Evolutionary conservation across 2,329 filamentous ascomycete genomes (phyloP).

Genomic region (Cladosporium sphaerospermum): DNA sequence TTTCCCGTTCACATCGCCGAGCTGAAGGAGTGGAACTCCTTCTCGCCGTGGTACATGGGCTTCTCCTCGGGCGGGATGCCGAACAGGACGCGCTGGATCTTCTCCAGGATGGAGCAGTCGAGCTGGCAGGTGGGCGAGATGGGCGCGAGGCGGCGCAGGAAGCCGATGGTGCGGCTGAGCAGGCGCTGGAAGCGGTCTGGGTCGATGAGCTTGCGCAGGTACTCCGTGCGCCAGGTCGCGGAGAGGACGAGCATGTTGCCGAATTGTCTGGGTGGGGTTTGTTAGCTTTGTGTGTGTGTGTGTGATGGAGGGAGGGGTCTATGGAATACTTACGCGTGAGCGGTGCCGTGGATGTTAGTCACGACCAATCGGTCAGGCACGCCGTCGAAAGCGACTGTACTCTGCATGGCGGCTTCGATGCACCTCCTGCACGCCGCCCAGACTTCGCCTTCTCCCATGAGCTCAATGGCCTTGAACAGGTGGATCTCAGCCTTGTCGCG

Average conservation of each 20-base stretch:
- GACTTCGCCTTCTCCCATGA: conserved; percentile 23
- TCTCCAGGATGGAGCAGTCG: conserved; percentile 67
- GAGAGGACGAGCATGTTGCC: conserved; percentile 89
- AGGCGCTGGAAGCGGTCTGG: conserved; percentile 52
- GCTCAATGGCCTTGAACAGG: conserved; percentile 31
- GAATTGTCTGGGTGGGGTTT: conserved; percentile 73
- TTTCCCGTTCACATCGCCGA: conserved; percentile 1
- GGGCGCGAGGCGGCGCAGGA: conserved; percentile 63
- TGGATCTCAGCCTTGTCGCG: conserved; percentile 29
- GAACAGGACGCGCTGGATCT: conserved; percentile 39
- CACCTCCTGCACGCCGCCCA: conserved; percentile 41
- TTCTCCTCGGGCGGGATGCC: conserved; percentile 15
- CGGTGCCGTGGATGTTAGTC: conserved; percentile 94
- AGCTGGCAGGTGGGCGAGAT: conserved; percentile 68
- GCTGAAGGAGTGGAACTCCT: conserved; percentile 11
- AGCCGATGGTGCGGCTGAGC: conserved; percentile 67
- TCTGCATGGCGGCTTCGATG: conserved; percentile 70
- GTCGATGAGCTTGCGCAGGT: conserved; percentile 41
- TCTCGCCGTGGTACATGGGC: conserved; percentile 17
- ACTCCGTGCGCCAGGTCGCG: conserved; percentile 60
- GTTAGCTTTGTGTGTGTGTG: conserved; percentile 20
- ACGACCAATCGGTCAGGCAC: conserved; percentile 65
- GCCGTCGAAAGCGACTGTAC: conserved; percentile 77
- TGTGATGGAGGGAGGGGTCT: background rate
- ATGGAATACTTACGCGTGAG: conserved; percentile 72